Conservation (phyloP, 805 yeast genomes). For the Teunomyces barrocoloradensis region DNA sequence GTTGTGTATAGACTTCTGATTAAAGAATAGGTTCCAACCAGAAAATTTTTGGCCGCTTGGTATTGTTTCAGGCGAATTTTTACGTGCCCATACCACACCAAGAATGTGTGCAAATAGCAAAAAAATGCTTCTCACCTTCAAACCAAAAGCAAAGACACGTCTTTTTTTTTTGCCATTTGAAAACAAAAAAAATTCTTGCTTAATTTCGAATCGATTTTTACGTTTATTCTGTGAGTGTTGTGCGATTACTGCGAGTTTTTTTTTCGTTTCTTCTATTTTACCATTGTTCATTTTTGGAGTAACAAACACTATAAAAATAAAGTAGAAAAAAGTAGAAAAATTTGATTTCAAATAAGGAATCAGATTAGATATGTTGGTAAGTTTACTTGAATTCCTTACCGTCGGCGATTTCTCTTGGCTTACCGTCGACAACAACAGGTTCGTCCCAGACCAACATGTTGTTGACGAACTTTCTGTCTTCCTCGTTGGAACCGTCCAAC, state of each 20-base stretch:
- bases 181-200: too few relatives aligned
- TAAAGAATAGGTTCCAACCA: too few relatives aligned
- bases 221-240: too few relatives aligned
- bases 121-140: not conserved
- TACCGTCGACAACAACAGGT: slow-evolving; percentile 81
- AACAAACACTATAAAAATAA: not conserved
- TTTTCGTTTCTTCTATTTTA: too few relatives aligned
- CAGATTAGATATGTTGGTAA: not conserved
- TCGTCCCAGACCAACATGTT: slow-evolving; percentile 99
- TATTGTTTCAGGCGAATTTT: not conserved
- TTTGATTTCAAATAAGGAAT: too few relatives aligned
- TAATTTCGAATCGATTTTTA: too few relatives aligned
- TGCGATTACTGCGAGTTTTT: too few relatives aligned
- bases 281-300: too few relatives aligned
- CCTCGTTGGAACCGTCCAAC: slow-evolving; percentile 76
- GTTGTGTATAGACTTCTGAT: too few relatives aligned
- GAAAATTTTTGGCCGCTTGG: not conserved
- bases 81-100: not conserved
- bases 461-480: slow-evolving; percentile 74
- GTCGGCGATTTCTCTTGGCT: slow-evolving; percentile 83
- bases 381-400: slow-evolving; percentile 94
- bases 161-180: not conserved
- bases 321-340: not conserved
- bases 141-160: not conserved
- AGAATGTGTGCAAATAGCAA: not conserved